phyloP scores from a whole-genome alignment of 257 asterid species.

The Capsicum rhomboideum region DNA sequence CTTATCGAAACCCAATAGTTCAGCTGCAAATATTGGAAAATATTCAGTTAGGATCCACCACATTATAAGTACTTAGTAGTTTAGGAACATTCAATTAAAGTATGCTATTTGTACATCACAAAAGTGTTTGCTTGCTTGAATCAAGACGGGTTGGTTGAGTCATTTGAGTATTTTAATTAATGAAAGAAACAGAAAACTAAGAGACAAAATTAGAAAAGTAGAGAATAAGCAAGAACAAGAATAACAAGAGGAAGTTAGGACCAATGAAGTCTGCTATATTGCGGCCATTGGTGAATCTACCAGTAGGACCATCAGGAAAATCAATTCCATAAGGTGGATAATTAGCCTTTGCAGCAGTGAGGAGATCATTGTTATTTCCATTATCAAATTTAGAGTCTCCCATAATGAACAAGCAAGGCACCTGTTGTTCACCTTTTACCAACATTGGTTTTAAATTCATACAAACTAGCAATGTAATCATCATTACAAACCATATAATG shows the following conservation, averaged over 20 bases:
- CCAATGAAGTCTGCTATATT: constrained; percentile 29
- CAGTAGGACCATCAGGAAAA: constrained; percentile 31
- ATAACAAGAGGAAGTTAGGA: not conserved
- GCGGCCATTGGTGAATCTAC: constrained; percentile 36
- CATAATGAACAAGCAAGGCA: constrained; percentile 35
- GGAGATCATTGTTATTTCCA: constrained; percentile 29
- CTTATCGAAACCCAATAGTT: constrained; percentile 1
- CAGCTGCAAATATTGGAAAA: not conserved
- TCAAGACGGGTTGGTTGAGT: no score
- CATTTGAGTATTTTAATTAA: no score
- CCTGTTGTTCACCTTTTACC: constrained; percentile 9
- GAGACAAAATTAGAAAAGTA: not conserved
- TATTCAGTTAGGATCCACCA: not conserved
- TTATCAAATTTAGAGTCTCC: constrained; percentile 37
- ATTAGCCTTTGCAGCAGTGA: constrained; percentile 9
- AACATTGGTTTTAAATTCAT: not conserved
- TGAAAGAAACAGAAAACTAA: not conserved
- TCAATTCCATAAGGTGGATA: constrained; percentile 35
- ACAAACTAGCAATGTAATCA: not conserved
- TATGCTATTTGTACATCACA: not conserved
- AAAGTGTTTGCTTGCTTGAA: not conserved
- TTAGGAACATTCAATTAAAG: not conserved
- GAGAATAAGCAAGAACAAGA: not conserved
- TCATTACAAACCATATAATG: not conserved
- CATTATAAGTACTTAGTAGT: not conserved